Conservation (phyloP, 345 rosid species). For the Boechera retrofracta region DNA sequence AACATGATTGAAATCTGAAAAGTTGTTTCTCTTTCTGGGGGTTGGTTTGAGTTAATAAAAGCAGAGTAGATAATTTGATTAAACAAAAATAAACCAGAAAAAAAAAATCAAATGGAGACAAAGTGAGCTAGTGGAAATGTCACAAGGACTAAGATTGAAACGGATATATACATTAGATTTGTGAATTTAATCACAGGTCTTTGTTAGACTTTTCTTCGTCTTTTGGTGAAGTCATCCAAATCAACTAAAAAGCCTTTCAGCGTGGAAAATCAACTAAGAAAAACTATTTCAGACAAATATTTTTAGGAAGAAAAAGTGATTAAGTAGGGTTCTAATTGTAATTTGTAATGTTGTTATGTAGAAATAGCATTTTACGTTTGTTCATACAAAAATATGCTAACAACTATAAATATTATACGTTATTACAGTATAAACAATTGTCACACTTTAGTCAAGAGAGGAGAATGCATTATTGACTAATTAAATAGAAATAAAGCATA, state of each 20-base stretch:
- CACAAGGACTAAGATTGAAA: conserved; percentile 18
- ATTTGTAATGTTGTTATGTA: not conserved
- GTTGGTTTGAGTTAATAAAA: conserved; percentile 18
- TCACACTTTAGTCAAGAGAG: not conserved
- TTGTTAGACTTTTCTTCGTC: conserved; percentile 8
- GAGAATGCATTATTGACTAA: not conserved
- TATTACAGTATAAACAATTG: not conserved
- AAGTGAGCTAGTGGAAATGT: conserved; percentile 21
- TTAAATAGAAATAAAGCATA: not conserved
- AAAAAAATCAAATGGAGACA: conserved; percentile 12
- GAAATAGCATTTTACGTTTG: not conserved
- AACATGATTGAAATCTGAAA: conserved; percentile 27
- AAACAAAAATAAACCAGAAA: not conserved
- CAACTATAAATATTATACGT: not conserved
- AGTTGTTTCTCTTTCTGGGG: not conserved
- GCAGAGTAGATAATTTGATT: conserved; percentile 17
- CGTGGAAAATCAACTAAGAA: conserved; percentile 16
- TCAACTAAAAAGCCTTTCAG: not conserved
- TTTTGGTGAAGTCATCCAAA: not conserved
- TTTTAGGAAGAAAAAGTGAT: not conserved
- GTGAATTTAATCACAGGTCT: not conserved
- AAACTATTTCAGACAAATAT: not conserved
- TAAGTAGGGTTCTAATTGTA: not conserved
- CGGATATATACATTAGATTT: conserved; percentile 4
- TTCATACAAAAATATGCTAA: not conserved